These are phyloP conservation scores for Marsdenia floribunda DNA, from an alignment of 257 asterid genomes.

Conservation along the genomic window DNA sequence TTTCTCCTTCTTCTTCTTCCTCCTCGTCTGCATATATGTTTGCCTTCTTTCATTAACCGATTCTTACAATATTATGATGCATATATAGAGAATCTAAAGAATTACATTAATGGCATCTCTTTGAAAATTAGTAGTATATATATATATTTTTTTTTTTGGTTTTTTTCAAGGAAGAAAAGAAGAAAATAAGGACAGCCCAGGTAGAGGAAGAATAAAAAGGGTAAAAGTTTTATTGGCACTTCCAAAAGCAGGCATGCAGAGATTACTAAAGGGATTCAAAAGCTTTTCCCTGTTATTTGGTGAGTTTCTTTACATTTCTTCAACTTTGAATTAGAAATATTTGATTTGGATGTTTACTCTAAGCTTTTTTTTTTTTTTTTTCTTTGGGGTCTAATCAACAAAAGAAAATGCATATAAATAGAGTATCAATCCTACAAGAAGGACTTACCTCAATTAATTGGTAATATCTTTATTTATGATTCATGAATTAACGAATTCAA, in stretches of 20 bases:
- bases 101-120: too few relatives aligned
- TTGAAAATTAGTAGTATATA: too few relatives aligned
- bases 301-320: slow-evolving; percentile 16
- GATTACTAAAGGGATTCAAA: slow-evolving; percentile 23
- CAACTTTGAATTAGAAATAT: background rate
- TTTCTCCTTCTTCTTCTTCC: background rate
- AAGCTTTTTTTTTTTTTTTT: background rate
- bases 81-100: too few relatives aligned
- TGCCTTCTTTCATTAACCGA: background rate
- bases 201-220: slow-evolving; percentile 15
- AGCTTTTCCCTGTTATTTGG: slow-evolving; percentile 29
- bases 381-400: too few relatives aligned
- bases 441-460: too few relatives aligned
- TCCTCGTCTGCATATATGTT: background rate
- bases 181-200: slow-evolving; percentile 18
- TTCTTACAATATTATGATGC: too few relatives aligned
- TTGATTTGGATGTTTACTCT: background rate
- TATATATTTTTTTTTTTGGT: background rate
- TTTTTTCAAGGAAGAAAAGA: slow-evolving; percentile 13
- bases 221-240: slow-evolving; percentile 14
- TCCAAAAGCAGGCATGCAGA: slow-evolving; percentile 28
- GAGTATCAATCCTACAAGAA: too few relatives aligned
- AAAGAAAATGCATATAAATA: too few relatives aligned
- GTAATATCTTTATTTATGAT: too few relatives aligned
- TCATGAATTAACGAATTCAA: too few relatives aligned